Percentiles rank a stretch among this genome's conserved stretches.
These are phyloP conservation scores for Paramecium biaurelia DNA, from an alignment of 73 alveolate species.

Conservation along the genomic window DNA sequence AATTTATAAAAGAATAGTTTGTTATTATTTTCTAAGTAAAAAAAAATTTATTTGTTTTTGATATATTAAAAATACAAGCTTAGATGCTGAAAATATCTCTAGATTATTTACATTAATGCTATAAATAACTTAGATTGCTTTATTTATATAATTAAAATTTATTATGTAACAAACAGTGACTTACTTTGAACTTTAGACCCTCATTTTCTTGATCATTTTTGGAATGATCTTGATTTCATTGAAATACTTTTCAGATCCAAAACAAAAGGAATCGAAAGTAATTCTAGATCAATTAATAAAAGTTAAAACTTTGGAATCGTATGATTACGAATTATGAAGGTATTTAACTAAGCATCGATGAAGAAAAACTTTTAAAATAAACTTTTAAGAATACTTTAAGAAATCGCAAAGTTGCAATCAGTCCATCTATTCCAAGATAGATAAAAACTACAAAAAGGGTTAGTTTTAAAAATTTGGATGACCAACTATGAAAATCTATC, in stretches of 20 bases:
- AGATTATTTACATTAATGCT: neutral
- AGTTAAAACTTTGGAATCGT: neutral
- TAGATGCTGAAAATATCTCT: neutral
- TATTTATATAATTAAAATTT: neutral
- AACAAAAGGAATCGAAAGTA: neutral
- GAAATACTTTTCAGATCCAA: neutral
- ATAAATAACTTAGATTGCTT: neutral
- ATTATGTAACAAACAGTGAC: neutral
- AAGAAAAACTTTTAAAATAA: neutral
- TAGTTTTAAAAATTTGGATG: neutral
- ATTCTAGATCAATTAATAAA: neutral
- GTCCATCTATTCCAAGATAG: neutral
- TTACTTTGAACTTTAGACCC: neutral
- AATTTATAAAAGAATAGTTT: neutral
- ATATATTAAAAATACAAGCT: neutral
- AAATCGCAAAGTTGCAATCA: neutral
- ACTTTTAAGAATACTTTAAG: neutral
- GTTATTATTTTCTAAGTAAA: neutral
- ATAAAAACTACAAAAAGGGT: neutral
- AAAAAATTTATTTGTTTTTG: neutral
- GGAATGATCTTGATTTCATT: neutral
- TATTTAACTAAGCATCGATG: neutral
- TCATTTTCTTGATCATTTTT: neutral
- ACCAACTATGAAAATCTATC: neutral
- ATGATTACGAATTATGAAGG: constrained; percentile 1